A percentile compares a stretch with the other conserved stretches of the same genome.
Conservation (phyloP, 805 yeast genomes). For the Candida namnaoensis region DNA sequence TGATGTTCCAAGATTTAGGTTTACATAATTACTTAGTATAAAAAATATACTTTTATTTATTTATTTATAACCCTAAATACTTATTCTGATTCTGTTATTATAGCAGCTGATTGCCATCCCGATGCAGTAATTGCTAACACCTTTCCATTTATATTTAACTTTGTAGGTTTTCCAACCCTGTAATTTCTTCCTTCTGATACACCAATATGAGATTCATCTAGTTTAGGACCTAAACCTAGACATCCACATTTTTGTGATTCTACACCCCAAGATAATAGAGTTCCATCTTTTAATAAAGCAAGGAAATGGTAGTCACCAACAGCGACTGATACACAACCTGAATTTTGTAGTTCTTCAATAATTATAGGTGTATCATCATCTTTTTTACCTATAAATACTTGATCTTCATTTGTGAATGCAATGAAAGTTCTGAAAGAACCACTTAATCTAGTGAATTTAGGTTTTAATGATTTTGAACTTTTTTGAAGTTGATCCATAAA, state of each 20-base stretch:
- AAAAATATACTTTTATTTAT: too few relatives aligned
- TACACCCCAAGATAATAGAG: conserved; percentile 57
- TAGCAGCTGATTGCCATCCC: conserved; percentile 77
- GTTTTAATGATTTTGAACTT: conserved; percentile 8
- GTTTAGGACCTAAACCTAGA: conserved; percentile 49
- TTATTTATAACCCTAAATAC: too few relatives aligned
- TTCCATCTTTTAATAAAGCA: conserved; percentile 53
- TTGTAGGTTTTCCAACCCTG: conserved; percentile 34
- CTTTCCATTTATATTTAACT: conserved; percentile 22
- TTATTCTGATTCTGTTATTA: conserved; percentile 21
- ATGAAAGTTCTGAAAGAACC: conserved; percentile 50
- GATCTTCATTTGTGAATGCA: conserved; percentile 42
- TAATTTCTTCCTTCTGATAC: conserved; percentile 20
- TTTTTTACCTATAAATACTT: conserved; percentile 9
- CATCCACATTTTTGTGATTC: conserved; percentile 61
- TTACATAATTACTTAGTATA: conserved; percentile 5
- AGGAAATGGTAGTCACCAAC: conserved; percentile 68
- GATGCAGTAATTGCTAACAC: conserved; percentile 60
- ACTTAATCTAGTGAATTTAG: conserved; percentile 38
- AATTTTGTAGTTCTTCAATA: conserved; percentile 34
- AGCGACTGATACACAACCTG: conserved; percentile 43
- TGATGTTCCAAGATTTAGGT: conserved; percentile 26
- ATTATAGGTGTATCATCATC: conserved; percentile 5
- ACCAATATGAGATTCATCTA: conserved; percentile 16
- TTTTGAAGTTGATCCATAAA: conserved; percentile 24